Evolutionary conservation across 306 rosid species (phyloP), one percentile per base, ranked within the genome.

Genomic region (Pyrus communis): DNA sequence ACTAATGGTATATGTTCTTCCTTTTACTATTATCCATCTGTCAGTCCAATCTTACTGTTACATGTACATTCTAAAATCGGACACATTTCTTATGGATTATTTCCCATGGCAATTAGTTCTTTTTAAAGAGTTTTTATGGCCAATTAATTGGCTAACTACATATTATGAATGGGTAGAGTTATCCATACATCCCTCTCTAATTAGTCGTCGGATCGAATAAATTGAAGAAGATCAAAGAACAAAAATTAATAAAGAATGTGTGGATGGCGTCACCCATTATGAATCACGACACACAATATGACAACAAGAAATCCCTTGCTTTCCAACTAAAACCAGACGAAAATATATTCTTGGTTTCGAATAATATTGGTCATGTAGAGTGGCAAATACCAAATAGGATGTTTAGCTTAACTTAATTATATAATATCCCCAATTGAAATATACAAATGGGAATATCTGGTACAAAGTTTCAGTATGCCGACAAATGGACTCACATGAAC

Each of bases 361-460:
- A 71, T 58, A 57, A 25, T 25, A 35, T 23, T 3, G 68, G 74
- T 62, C 65, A 21, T 17, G n/a, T 25, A 49, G 54, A 49, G 19
- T 49, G 17, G 19, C 8, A 49, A 14, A 49, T 15, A 49, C 40
- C 40, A 35, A 35, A 35, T 35, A 35, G 55, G 21, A 5, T 49
- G 21, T 35, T 35, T 35, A 49, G 55, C 55, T 49, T 49, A 49
- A 7, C 8, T 35, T 35, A 35, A 77, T 77, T 67, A 28, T 49
- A 49, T 28, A 67, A 77, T 77, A 68, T 59, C 17, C 70, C 82
- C 49, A 82, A 51, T 73, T 73, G 85, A 45, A 33, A 68, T 77
- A 82, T 14, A 46, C 7, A 72, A 73, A 13, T 52, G 28, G 11
- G 33, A 27, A 64, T 5, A 14, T 25, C 59, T 42, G 33, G 76